Conservation (phyloP, 495 filamentous ascomycete genomes). For the Aspergillus nanangensis region DNA sequence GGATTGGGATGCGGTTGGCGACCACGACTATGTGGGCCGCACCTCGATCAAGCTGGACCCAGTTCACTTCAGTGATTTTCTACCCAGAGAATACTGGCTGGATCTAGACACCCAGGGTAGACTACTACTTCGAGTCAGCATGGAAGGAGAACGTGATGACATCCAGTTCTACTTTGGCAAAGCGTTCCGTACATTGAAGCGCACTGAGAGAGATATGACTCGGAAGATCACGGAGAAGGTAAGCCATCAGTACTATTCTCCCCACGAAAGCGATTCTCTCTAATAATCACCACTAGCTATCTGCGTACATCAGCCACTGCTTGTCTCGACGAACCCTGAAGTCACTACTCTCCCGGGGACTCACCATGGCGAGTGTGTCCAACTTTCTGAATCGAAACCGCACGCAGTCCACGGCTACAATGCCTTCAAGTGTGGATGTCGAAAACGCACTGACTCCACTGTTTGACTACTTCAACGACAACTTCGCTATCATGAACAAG, state of each 20-base stretch:
- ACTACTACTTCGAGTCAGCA: constrained; percentile 83
- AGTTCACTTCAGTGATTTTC: constrained; percentile 88
- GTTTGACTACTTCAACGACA: constrained; percentile 97
- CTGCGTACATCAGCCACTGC: constrained; percentile 86
- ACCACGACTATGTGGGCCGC: constrained; percentile 94
- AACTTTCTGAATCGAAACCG: constrained; percentile 68
- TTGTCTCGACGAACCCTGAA: constrained; percentile 78
- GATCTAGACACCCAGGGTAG: constrained; percentile 95
- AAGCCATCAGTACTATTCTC: constrained; percentile 18
- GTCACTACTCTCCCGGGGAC: constrained; percentile 65
- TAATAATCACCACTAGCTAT: constrained; percentile 56
- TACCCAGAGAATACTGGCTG: constrained; percentile 95
- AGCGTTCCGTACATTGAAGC: constrained; percentile 89
- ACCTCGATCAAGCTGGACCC: constrained; percentile 95
- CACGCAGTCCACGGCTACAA: constrained; percentile 49
- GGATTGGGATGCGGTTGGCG: constrained; percentile 97
- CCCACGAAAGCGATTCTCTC: constrained; percentile 9
- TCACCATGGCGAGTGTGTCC: constrained; percentile 71
- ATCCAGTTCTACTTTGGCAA: constrained; percentile 99
- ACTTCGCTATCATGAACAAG: constrained; percentile 98
- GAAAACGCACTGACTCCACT: constrained; percentile 79
- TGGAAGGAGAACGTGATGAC: constrained; percentile 98
- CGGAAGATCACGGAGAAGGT: constrained; percentile 97
- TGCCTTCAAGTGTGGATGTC: constrained; percentile 66
- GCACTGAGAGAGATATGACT: constrained; percentile 96